A percentile compares a stretch with the other conserved stretches of the same genome.
Conservation (phyloP, 73 alveolate genomes). For the Breviolum minutum region DNA sequence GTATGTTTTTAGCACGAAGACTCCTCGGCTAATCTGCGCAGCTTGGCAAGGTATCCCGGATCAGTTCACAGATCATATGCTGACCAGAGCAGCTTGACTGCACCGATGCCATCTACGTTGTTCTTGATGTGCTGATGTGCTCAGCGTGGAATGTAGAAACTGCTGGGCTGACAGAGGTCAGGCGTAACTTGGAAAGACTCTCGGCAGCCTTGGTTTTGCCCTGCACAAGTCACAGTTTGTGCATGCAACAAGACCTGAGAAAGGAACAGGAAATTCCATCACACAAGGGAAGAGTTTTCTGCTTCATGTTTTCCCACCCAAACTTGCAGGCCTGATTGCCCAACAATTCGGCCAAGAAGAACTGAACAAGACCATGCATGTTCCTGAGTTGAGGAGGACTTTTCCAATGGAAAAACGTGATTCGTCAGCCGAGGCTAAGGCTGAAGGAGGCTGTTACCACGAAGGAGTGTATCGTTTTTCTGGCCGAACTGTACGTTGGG, state of each 20-base stretch:
- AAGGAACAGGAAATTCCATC: too few species aligned
- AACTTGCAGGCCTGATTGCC: slow-evolving; percentile 53
- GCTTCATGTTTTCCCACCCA: too few species aligned
- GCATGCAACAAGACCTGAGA: too few species aligned
- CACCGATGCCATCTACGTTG: not conserved
- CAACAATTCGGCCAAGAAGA: slow-evolving; percentile 66
- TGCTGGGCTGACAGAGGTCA: slow-evolving; percentile 1
- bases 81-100: slow-evolving; percentile 57
- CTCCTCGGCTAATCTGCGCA: not conserved
- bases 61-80: slow-evolving; percentile 75
- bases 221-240: too few species aligned
- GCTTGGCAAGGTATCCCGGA: slow-evolving; percentile 48
- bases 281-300: too few species aligned
- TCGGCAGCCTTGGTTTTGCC: not conserved
- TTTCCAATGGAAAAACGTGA: not conserved
- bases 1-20: too few species aligned
- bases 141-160: not conserved
- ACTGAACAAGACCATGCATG: slow-evolving; percentile 39
- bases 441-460: not conserved
- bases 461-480: not conserved
- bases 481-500: not conserved
- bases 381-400: not conserved
- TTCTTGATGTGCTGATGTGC: not conserved
- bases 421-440: not conserved
- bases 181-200: slow-evolving; percentile 72